Percentiles rank a stretch among this genome's conserved stretches.
Conservation (phyloP, 495 filamentous ascomycete genomes). For the Clavariopsis aquatica region DNA sequence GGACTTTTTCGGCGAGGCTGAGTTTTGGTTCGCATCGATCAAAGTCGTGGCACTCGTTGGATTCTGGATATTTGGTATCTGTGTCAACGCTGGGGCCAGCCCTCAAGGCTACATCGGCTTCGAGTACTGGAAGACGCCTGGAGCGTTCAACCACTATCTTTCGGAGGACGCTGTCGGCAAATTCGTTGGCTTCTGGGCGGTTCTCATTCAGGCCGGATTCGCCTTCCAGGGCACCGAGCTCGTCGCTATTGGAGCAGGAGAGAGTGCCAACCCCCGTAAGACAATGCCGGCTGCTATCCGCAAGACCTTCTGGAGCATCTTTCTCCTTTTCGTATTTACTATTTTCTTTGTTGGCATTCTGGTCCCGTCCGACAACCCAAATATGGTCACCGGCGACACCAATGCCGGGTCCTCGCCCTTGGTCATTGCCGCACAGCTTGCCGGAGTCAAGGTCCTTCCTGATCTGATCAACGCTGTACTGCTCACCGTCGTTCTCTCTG, state of each 20-base stretch:
- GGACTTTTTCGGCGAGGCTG: conserved; percentile 36
- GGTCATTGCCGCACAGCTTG: conserved; percentile 38
- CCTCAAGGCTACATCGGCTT: conserved; percentile 37
- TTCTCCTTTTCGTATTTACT: conserved; percentile 29
- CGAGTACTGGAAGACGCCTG: conserved; percentile 34
- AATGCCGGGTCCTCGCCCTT: conserved; percentile 36
- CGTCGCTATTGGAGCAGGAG: conserved; percentile 36
- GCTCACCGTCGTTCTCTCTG: conserved; percentile 33
- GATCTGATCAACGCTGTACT: conserved; percentile 37
- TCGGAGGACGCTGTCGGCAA: conserved; percentile 35
- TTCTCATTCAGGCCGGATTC: conserved; percentile 40
- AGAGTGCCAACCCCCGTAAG: conserved; percentile 37
- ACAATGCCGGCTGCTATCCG: conserved; percentile 37
- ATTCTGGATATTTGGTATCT: conserved; percentile 36
- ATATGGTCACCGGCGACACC: conserved; percentile 29
- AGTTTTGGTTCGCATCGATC: conserved; percentile 39
- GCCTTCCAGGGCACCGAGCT: conserved; percentile 39
- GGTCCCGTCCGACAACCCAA: conserved; percentile 41
- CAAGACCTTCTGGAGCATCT: conserved; percentile 37
- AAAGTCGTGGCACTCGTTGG: conserved; percentile 37
- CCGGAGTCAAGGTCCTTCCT: conserved; percentile 32
- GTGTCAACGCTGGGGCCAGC: conserved; percentile 36
- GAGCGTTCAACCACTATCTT: conserved; percentile 38
- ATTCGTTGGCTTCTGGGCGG: conserved; percentile 37
- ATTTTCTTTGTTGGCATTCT: conserved; percentile 40